These are phyloP conservation scores for Fusarium sp. DNA, from an alignment of 2,329 filamentous ascomycete species.

Conservation along the genomic window DNA sequence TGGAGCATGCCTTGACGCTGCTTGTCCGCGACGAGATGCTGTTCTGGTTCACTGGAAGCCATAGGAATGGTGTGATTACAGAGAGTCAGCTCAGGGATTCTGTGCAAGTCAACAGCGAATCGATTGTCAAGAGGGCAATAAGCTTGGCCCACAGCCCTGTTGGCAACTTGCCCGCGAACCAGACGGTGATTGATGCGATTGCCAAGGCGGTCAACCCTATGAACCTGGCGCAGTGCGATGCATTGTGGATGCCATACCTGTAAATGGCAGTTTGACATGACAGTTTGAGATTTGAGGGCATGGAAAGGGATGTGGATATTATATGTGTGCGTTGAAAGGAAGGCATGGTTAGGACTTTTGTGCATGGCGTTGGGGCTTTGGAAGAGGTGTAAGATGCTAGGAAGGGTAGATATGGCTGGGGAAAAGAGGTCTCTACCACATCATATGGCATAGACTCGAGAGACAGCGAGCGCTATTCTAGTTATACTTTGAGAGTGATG, in stretches of 20 bases:
- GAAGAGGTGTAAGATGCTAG: conserved; percentile 19
- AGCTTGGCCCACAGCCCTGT: conserved; percentile 83
- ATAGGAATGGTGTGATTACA: conserved; percentile 65
- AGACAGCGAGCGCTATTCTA: background rate
- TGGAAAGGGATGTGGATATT: conserved; percentile 2
- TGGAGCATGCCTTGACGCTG: conserved; percentile 94
- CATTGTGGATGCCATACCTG: conserved; percentile 97
- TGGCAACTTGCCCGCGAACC: conserved; percentile 90
- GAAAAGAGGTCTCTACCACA: conserved; percentile 13
- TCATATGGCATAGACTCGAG: background rate
- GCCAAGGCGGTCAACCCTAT: conserved; percentile 93
- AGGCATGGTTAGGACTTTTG: conserved; percentile 41
- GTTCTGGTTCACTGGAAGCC: conserved; percentile 90
- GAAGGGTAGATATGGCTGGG: conserved; percentile 16
- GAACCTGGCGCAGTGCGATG: conserved; percentile 88
- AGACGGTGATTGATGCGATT: conserved; percentile 95
- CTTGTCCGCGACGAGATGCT: conserved; percentile 99
- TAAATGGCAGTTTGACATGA: conserved; percentile 57
- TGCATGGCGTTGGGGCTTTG: conserved; percentile 49
- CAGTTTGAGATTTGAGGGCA: conserved; percentile 14
- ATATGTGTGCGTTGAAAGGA: conserved; percentile 4
- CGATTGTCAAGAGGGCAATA: conserved; percentile 91
- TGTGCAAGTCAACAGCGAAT: conserved; percentile 87
- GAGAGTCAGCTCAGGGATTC: conserved; percentile 81
- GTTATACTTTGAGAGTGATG: background rate